A percentile compares a stretch with the other conserved stretches of the same genome.
These are phyloP conservation scores for Penicillium thymicola DNA, from an alignment of 2,329 filamentous ascomycete genomes.

Conservation along the genomic window DNA sequence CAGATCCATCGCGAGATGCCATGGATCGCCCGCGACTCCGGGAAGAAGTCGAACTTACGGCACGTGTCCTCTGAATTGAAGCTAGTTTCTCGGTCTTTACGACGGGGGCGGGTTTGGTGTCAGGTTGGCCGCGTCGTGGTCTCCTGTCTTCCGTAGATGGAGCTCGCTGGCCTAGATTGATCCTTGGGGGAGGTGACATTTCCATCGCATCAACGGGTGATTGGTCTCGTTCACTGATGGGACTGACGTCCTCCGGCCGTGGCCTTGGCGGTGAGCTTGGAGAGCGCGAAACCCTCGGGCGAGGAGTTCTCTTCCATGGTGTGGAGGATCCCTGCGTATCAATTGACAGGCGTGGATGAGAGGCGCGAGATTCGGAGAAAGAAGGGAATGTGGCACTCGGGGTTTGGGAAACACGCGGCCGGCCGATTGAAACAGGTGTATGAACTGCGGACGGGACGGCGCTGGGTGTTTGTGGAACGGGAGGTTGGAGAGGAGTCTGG, in stretches of 20 bases:
- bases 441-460: slow-evolving; percentile 18
- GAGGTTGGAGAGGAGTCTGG: slow-evolving; percentile 17
- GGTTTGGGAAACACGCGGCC: slow-evolving; percentile 26
- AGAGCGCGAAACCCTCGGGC: slow-evolving; percentile 33
- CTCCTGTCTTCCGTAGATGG: slow-evolving; percentile 22
- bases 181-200: slow-evolving; percentile 24
- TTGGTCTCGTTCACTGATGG: slow-evolving; percentile 43
- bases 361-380: slow-evolving; percentile 24
- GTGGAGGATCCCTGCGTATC: slow-evolving; percentile 42
- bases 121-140: slow-evolving; percentile 19
- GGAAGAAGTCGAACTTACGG: slow-evolving; percentile 35
- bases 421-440: slow-evolving; percentile 25
- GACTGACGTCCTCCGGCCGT: slow-evolving; percentile 44
- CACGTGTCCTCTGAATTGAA: slow-evolving; percentile 29
- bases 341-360: slow-evolving; percentile 36
- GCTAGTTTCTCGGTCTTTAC: slow-evolving; percentile 29
- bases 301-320: slow-evolving; percentile 44
- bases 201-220: slow-evolving; percentile 35
- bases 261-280: slow-evolving; percentile 42
- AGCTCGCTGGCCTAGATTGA: slow-evolving; percentile 19
- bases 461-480: slow-evolving; percentile 30
- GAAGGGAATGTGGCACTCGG: slow-evolving; percentile 28
- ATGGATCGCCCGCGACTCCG: slow-evolving; percentile 38
- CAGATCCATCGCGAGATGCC: slow-evolving; percentile 33
- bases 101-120: slow-evolving; percentile 17